These are phyloP conservation scores for Apiotrichum porosum DNA, from an alignment of 1,284 basidiomycete genomes.

Conservation along the genomic window DNA sequence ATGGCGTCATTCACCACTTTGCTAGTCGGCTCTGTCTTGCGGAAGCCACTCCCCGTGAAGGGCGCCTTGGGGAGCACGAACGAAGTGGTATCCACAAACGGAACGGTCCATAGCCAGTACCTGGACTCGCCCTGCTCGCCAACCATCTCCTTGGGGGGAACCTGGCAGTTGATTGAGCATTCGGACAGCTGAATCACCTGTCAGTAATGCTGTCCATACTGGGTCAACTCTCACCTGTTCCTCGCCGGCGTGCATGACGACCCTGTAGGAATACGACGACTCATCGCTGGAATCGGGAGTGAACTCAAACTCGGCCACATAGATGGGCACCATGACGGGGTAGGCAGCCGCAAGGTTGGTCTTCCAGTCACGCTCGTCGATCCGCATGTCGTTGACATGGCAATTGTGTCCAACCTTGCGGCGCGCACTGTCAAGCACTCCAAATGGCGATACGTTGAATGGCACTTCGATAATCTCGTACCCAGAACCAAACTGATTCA, in stretches of 20 bases:
- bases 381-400: constrained; percentile 18
- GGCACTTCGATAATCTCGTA: constrained; percentile 61
- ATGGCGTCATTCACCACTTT: constrained; percentile 14
- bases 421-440: constrained; percentile 25
- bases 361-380: constrained; percentile 31
- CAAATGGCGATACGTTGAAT: constrained; percentile 42
- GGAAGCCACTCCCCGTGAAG: too few relatives aligned
- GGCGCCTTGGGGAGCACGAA: too few relatives aligned
- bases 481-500: too few relatives aligned
- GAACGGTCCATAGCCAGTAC: too few relatives aligned
- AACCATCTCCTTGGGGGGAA: too few relatives aligned
- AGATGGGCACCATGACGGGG: constrained; percentile 46
- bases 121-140: too few relatives aligned
- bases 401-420: constrained; percentile 19
- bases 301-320: constrained; percentile 42
- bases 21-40: too few relatives aligned
- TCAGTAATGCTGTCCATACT: too few relatives aligned
- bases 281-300: constrained; percentile 17
- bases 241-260: constrained; percentile 45
- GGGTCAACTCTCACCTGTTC: constrained; percentile 25
- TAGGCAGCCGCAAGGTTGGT: constrained; percentile 44
- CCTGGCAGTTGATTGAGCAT: too few relatives aligned
- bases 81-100: too few relatives aligned
- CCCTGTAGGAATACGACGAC: constrained; percentile 18
- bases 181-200: too few relatives aligned